Conservation (phyloP, 257 asterid species). For the Primulina huaijiensis region DNA sequence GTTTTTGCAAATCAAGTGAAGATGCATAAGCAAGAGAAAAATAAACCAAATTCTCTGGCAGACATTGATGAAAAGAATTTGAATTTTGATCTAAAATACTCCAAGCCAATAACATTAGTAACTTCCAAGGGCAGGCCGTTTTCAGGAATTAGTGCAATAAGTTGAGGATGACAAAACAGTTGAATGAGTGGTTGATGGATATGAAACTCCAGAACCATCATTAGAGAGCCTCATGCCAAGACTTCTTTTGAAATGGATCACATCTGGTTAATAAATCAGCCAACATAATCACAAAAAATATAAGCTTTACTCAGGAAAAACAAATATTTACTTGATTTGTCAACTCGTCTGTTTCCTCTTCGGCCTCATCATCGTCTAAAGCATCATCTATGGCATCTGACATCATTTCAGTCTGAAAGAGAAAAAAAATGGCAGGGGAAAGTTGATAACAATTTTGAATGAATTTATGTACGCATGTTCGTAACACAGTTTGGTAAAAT, state of each 20-base stretch:
- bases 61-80: background rate
- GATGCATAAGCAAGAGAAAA: background rate
- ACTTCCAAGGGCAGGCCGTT: background rate
- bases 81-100: background rate
- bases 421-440: background rate
- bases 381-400: constrained; percentile 84
- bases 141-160: background rate
- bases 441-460: background rate
- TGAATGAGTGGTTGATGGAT: background rate
- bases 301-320: background rate
- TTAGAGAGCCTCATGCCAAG: background rate
- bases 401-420: constrained; percentile 89
- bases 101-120: background rate
- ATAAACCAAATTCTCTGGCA: background rate
- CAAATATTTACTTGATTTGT: constrained; percentile 64
- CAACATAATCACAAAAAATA: background rate
- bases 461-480: constrained; percentile 5
- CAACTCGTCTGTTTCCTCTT: constrained; percentile 90
- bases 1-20: constrained; percentile 9
- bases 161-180: background rate
- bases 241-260: background rate
- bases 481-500: background rate
- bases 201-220: background rate
- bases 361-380: constrained; percentile 90
- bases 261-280: background rate